Conservation (phyloP, 768 basidiomycete genomes). For the Psilocybe cubensis region DNA sequence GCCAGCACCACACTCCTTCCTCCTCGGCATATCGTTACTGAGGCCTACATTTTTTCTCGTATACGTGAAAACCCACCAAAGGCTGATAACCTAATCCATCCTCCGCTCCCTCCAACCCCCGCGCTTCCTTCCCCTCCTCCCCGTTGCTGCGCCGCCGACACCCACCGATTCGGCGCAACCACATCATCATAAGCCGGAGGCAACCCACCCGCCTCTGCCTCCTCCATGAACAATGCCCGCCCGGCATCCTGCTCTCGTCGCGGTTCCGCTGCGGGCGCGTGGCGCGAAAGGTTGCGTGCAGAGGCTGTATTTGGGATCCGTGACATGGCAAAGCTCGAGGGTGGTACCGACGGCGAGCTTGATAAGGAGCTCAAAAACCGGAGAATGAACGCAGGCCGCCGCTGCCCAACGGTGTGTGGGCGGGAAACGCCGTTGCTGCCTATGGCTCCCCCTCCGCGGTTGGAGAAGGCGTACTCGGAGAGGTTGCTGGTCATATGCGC, state of each 20-base stretch:
- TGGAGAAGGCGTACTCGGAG: neutral
- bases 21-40: neutral
- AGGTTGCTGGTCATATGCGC: neutral
- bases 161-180: conserved; percentile 11
- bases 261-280: neutral
- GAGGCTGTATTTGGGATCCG: neutral
- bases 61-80: neutral
- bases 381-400: no score
- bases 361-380: no score
- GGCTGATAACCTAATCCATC: neutral
- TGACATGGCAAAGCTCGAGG: neutral
- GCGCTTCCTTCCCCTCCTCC: neutral
- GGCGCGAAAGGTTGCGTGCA: no score
- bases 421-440: neutral
- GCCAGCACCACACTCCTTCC: no score
- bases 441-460: no score
- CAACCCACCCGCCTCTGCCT: conserved; percentile 22
- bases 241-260: conserved; percentile 30
- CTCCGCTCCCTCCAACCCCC: neutral
- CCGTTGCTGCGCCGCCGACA: neutral
- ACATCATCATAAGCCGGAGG: conserved; percentile 35
- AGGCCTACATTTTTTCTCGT: neutral
- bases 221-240: conserved; percentile 8
- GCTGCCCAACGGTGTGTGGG: no score
- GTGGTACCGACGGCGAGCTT: no score